phyloP scores from a whole-genome alignment of 1,284 basidiomycete genomes.

The Apiotrichum sp. region DNA sequence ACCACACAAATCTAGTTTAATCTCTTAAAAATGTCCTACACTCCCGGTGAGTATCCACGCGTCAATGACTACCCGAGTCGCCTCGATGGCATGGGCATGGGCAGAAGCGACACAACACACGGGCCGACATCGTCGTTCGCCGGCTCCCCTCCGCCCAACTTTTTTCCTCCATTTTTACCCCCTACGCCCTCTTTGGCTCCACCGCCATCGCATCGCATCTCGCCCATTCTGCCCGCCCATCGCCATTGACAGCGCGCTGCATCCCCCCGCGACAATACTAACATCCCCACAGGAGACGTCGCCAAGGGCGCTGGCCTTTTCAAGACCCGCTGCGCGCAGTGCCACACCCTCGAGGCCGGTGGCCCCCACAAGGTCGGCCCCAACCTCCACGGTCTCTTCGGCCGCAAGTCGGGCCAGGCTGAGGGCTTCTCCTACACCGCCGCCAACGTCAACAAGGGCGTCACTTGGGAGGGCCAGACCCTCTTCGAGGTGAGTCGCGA shows the following conservation, averaged over 20 bases:
- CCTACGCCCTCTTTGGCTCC: too few relatives aligned
- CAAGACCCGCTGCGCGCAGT: slow-evolving; percentile 89
- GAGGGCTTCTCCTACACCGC: slow-evolving; percentile 87
- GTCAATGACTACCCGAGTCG: neutral
- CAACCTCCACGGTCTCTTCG: slow-evolving; percentile 82
- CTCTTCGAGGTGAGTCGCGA: slow-evolving; percentile 36
- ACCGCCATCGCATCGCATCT: too few relatives aligned
- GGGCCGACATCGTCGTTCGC: too few relatives aligned
- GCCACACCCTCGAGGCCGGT: slow-evolving; percentile 82
- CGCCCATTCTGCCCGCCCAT: too few relatives aligned
- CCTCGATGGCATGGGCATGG: too few relatives aligned
- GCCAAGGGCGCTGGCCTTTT: slow-evolving; percentile 74
- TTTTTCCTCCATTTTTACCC: too few relatives aligned
- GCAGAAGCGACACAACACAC: too few relatives aligned
- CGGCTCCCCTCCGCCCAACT: too few relatives aligned
- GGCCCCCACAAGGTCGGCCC: slow-evolving; percentile 72
- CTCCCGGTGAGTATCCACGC: slow-evolving; percentile 11
- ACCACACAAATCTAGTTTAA: neutral
- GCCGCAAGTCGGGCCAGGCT: slow-evolving; percentile 83
- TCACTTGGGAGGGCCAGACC: slow-evolving; percentile 58
- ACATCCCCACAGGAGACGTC: slow-evolving; percentile 62
- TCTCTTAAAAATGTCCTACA: slow-evolving; percentile 13
- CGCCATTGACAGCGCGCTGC: too few relatives aligned
- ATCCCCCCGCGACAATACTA: neutral
- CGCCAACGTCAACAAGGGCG: slow-evolving; percentile 93